A percentile compares a stretch with the other conserved stretches of the same genome.
Evolutionary conservation across 441 rosid species (phyloP).

Genomic region (Capsella rubella): DNA sequence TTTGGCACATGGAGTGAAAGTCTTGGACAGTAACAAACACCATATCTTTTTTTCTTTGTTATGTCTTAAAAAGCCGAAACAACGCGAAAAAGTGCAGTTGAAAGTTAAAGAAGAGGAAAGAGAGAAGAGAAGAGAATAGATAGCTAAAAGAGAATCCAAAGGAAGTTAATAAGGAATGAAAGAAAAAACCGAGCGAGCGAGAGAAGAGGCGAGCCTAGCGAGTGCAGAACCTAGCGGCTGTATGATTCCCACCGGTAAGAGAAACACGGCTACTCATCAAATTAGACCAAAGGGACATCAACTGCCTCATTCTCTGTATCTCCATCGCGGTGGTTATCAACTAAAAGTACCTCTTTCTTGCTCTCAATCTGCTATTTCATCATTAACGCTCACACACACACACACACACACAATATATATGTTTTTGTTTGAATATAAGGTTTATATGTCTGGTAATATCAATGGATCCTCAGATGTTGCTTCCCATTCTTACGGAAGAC

Average conservation of each 20-base stretch:
- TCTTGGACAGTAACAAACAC: constrained; percentile 48
- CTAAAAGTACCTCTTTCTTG: constrained; percentile 36
- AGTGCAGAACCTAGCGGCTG: constrained; percentile 84
- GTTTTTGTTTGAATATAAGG: neutral
- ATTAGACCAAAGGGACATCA: constrained; percentile 59
- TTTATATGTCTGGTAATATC: constrained; percentile 24
- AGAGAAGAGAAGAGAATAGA: constrained; percentile 31
- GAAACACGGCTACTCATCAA: constrained; percentile 55
- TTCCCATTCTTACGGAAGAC: constrained; percentile 22
- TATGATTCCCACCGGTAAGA: constrained; percentile 90
- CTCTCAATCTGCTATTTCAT: constrained; percentile 44
- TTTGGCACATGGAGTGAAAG: constrained; percentile 45
- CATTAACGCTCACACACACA: constrained; percentile 28
- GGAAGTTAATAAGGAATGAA: constrained; percentile 18
- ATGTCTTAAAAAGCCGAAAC: constrained; percentile 29
- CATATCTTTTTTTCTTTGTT: constrained; percentile 41
- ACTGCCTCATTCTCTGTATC: constrained; percentile 62
- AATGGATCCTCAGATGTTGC: constrained; percentile 42
- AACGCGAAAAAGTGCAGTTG: constrained; percentile 6
- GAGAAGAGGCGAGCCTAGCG: constrained; percentile 52
- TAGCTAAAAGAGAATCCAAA: constrained; percentile 27
- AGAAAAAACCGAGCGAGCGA: constrained; percentile 25
- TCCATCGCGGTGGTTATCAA: constrained; percentile 51
- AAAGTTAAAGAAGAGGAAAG: constrained; percentile 36
- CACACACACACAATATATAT: constrained; percentile 1